These are phyloP conservation scores for Psilocybe subaeruginosa DNA, from an alignment of 768 basidiomycete genomes.

Conservation along the genomic window DNA sequence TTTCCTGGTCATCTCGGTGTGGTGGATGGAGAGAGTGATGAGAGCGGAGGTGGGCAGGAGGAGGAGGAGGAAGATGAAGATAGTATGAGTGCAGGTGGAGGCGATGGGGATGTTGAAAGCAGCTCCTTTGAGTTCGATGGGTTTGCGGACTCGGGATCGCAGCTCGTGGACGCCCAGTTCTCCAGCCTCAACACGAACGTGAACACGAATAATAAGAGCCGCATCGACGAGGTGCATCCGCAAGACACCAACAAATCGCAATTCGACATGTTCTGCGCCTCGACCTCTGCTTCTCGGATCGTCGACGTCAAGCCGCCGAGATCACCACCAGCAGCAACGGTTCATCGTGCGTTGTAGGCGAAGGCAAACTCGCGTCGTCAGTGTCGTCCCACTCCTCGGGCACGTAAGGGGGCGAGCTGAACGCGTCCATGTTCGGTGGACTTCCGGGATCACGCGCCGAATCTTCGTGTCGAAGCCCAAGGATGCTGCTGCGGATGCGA, in stretches of 20 bases:
- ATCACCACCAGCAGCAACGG: not conserved
- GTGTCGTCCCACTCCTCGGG: conserved; percentile 50
- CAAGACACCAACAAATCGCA: conserved; percentile 2
- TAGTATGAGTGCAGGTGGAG: conserved; percentile 2
- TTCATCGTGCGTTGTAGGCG: not conserved
- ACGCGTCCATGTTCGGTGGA: conserved; percentile 75
- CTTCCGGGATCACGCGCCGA: conserved; percentile 25
- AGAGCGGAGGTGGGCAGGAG: no score
- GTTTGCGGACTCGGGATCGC: conserved; percentile 1
- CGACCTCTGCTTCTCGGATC: conserved; percentile 27
- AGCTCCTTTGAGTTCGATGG: conserved; percentile 9
- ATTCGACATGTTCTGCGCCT: conserved; percentile 26
- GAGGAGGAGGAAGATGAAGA: conserved; percentile 2
- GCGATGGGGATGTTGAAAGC: conserved; percentile 7
- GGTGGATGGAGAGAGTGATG: not conserved
- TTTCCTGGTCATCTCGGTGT: conserved; percentile 34
- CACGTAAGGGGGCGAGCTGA: conserved; percentile 67
- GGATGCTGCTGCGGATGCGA: conserved; percentile 12
- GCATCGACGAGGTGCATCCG: not conserved
- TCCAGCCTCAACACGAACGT: conserved; percentile 24
- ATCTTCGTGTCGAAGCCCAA: conserved; percentile 18
- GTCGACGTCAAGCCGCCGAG: conserved; percentile 28
- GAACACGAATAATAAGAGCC: conserved; percentile 5
- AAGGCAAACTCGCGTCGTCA: not conserved
- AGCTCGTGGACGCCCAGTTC: conserved; percentile 32